Percentiles rank a stretch among this genome's conserved stretches.
These are phyloP conservation scores for Gynochthodes officinalis DNA, from an alignment of 257 asterid species.

Conservation along the genomic window DNA sequence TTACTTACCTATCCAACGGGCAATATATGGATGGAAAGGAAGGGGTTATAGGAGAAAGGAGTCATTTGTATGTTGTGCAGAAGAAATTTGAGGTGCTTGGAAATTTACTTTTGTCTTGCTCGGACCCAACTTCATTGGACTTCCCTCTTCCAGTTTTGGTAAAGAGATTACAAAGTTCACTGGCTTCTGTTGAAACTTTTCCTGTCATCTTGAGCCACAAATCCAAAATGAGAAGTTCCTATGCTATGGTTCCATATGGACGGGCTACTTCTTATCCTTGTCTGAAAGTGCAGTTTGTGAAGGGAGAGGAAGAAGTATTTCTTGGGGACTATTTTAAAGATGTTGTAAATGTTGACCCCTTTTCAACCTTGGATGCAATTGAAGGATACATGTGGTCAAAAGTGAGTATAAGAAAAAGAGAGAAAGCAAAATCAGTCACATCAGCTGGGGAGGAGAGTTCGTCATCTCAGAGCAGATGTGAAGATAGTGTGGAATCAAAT, in stretches of 20 bases:
- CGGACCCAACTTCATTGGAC: constrained; percentile 38
- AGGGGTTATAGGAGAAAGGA: constrained; percentile 16
- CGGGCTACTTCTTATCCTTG: constrained; percentile 66
- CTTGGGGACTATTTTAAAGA: constrained; percentile 52
- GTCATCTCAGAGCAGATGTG: constrained; percentile 34
- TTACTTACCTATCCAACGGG: constrained; percentile 55
- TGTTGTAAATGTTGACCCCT: constrained; percentile 78
- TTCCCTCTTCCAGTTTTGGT: constrained; percentile 43
- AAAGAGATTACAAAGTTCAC: constrained; percentile 65
- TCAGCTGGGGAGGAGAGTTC: constrained; percentile 35
- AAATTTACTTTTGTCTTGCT: constrained; percentile 43
- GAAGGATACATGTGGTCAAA: constrained; percentile 64
- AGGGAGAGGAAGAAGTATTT: constrained; percentile 48
- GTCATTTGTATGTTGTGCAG: constrained; percentile 33
- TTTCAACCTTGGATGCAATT: constrained; percentile 62
- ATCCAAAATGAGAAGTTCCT: constrained; percentile 53
- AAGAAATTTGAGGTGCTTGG: constrained; percentile 78
- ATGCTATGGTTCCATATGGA: constrained; percentile 72
- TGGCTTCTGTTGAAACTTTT: constrained; percentile 74
- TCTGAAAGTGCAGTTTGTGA: constrained; percentile 73
- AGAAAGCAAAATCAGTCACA: constrained; percentile 27
- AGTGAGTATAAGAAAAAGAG: constrained; percentile 39
- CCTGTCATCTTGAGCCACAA: constrained; percentile 62
- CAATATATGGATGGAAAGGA: constrained; percentile 36
- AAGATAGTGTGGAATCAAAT: constrained; percentile 31